A percentile compares a stretch with the other conserved stretches of the same genome.
phyloP scores from a whole-genome alignment of 1,139 yeast species.

The Candida sanyaensis region DNA sequence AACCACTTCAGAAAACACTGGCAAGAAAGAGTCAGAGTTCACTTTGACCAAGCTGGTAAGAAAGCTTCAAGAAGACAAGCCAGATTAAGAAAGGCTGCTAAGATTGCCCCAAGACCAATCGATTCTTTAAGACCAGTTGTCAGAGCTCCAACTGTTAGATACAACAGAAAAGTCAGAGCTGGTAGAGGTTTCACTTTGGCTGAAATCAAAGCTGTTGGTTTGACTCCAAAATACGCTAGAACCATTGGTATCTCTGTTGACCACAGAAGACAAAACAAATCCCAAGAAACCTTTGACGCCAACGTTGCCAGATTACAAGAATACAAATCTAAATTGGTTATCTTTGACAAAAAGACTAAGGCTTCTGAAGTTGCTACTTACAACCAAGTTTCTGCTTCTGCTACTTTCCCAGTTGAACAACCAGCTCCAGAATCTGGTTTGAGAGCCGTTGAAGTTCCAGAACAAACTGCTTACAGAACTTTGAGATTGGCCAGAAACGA shows the following conservation, averaged over 20 bases:
- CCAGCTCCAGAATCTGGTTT: conserved; percentile 70
- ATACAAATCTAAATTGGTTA: conserved; percentile 93
- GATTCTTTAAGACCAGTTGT: conserved; percentile 97
- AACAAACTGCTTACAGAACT: conserved; percentile 92
- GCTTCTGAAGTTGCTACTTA: conserved; percentile 70
- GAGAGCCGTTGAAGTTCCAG: conserved; percentile 87
- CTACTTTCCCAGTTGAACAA: conserved; percentile 92
- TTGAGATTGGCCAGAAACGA: conserved; percentile 94
- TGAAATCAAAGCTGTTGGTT: conserved; percentile 98
- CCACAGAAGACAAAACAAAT: conserved; percentile 99
- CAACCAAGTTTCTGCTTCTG: conserved; percentile 76
- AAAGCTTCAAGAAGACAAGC: conserved; percentile 95
- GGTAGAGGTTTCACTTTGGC: conserved; percentile 99
- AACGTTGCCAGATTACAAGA: conserved; percentile 97
- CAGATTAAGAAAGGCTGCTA: conserved; percentile 93
- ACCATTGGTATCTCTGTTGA: conserved; percentile 98
- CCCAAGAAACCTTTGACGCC: conserved; percentile 90
- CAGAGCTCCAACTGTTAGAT: conserved; percentile 97
- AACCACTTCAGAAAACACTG: conserved; percentile 99
- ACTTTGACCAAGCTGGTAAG: conserved; percentile 99
- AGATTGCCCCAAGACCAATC: conserved; percentile 96
- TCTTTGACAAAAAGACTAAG: conserved; percentile 86
- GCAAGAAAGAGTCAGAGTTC: conserved; percentile 99
- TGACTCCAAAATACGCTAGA: conserved; percentile 94
- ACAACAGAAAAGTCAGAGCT: conserved; percentile 99